A percentile compares a stretch with the other conserved stretches of the same genome.
These are phyloP conservation scores for Ceratocystis eucalypticola DNA, from an alignment of 2,329 filamentous ascomycete species.

Conservation along the genomic window DNA sequence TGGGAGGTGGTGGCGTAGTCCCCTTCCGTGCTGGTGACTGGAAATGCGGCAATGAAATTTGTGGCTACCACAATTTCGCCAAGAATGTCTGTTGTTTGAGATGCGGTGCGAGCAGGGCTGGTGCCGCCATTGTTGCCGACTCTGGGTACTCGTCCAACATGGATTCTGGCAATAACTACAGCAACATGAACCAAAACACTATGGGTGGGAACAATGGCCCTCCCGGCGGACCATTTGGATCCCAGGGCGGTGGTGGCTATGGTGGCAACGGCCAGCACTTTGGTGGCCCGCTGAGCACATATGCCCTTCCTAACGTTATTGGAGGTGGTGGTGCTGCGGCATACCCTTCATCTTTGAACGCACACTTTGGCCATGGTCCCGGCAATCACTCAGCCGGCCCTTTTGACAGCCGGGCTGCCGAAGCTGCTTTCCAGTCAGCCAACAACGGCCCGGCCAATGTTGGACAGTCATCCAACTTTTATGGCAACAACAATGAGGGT, in stretches of 20 bases:
- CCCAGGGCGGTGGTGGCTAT: constrained; percentile 29
- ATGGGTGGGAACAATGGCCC: constrained; percentile 42
- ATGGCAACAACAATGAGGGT: constrained; percentile 41
- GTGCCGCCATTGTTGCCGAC: constrained; percentile 86
- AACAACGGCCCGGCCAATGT: constrained; percentile 68
- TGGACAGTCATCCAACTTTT: constrained; percentile 52
- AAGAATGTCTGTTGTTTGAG: constrained; percentile 98
- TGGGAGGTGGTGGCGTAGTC: constrained; percentile 71
- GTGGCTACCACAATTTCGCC: constrained; percentile 97
- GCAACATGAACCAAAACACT: constrained; percentile 15
- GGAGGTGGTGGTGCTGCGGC: constrained; percentile 52
- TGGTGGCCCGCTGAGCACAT: constrained; percentile 75
- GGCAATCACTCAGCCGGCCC: constrained; percentile 70
- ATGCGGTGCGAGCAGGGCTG: constrained; percentile 87
- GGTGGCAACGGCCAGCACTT: constrained; percentile 54
- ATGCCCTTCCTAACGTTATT: constrained; percentile 74
- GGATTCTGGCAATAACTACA: constrained; percentile 57
- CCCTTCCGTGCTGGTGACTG: constrained; percentile 97
- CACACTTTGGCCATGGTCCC: constrained; percentile 63
- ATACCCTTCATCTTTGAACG: constrained; percentile 65
- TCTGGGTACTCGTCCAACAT: constrained; percentile 83
- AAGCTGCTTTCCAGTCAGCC: constrained; percentile 85
- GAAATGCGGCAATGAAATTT: constrained; percentile 96
- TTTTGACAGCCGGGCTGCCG: constrained; percentile 85
- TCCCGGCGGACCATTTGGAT: constrained; percentile 11